Conservation (phyloP, 192 early-diverging fungal genomes). For the Podila horticola region DNA sequence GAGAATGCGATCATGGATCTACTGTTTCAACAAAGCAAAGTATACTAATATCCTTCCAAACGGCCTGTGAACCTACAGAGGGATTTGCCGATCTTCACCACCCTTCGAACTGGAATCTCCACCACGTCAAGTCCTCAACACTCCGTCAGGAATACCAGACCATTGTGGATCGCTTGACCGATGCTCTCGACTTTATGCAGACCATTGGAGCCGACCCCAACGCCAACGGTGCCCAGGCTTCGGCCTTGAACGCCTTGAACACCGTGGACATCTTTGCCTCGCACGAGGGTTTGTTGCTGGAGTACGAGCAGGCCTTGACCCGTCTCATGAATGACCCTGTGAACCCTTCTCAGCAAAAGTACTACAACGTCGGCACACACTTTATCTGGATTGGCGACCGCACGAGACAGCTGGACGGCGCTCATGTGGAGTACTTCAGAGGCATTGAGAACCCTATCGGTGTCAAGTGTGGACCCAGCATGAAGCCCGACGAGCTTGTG, state of each 20-base stretch:
- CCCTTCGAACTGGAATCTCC: conserved; percentile 86
- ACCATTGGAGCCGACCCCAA: conserved; percentile 85
- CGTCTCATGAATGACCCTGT: conserved; percentile 59
- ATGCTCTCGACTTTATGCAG: conserved; percentile 92
- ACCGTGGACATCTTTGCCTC: conserved; percentile 92
- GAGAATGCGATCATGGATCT: too few species aligned
- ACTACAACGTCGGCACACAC: conserved; percentile 94
- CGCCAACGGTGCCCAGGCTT: conserved; percentile 24
- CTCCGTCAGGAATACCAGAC: conserved; percentile 87
- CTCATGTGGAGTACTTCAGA: conserved; percentile 95
- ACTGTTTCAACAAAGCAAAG: too few species aligned
- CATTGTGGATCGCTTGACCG: conserved; percentile 85
- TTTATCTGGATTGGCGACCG: conserved; percentile 99
- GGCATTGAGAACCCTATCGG: conserved; percentile 96
- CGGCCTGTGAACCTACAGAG: background rate
- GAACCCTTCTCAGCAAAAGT: conserved; percentile 59
- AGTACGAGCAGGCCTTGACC: conserved; percentile 90
- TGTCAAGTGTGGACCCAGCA: conserved; percentile 92
- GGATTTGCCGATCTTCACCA: conserved; percentile 79
- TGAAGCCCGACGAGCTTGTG: conserved; percentile 85
- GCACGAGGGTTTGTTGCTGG: conserved; percentile 95
- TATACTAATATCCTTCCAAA: background rate
- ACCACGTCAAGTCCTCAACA: conserved; percentile 80
- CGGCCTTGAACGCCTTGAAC: conserved; percentile 55
- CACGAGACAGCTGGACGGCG: conserved; percentile 92